Base-by-base conservation (phyloP, 73 alveolate species). In the Stentor roeselii region DNA sequence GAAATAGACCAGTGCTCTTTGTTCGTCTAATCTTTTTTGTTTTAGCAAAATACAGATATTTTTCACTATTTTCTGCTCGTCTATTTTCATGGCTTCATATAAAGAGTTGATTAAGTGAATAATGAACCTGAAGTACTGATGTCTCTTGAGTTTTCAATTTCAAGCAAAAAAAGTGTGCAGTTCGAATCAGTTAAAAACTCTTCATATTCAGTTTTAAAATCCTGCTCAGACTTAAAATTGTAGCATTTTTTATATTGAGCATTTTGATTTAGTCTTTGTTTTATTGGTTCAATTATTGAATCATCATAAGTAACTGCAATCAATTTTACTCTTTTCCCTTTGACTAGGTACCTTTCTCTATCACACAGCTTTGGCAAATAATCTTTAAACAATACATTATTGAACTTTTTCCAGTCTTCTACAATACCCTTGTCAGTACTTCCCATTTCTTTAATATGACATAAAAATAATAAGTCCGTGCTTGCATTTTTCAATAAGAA, bases 231-330 rank as follows among this genome's bases (percentile, higher is more conserved):
- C 21, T 50, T 50, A 50, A 50, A 50, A 50, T 50, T 21, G 21
- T 50, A 50, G 6, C 6, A 21, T 21, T 50, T 50, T 11, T 11
- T 11, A 11, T 11, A 11, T 21, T 50, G 30, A 11, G 21, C 21
- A 50, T 6, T 50, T 50, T 50, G 6, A 21, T 11, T 11, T 6
- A 50, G 21, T 50, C 67, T 50, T 21, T 50, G 30, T 50, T 50
- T 21, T 11, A 50, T 50, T 50, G 6, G 67, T 50, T 50, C 30
- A 11, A 11, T 50, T 6, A 50, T 50, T 11, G 67, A 50, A 50
- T 11, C 6, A 50, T 67, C 80, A 2, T 67, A 67, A 67, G 80
- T 67, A 67, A 67, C 21, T 0, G 80, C 80, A 30, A 67, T 0
- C 37, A 67, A 58, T 58, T 58, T 58, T 21, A 11, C 80, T 11